Evolutionary conservation across 2,329 filamentous ascomycete genomes (phyloP), one percentile per base, ranked within the genome.

Genomic region (Annulohypoxylon truncatum): DNA sequence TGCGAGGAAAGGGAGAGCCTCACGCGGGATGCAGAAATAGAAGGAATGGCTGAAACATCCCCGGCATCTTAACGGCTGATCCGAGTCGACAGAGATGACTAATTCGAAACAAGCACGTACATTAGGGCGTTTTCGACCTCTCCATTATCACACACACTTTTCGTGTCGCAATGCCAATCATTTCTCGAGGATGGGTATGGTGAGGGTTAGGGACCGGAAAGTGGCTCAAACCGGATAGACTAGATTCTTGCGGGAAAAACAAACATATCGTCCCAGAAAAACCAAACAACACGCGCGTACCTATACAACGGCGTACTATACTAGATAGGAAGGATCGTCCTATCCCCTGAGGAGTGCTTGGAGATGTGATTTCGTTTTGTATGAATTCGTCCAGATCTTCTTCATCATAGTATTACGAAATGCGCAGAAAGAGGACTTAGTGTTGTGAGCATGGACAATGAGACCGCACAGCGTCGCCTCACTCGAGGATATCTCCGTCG

Each of bases 101-200:
- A 68, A 70, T 64, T 70, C 65, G 67, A 70, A 68, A 70, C 67
- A 55, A 57, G 64, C 67, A 70, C 65, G 59, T 68, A 68, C 61
- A 66, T 71, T 68, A 64, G 67, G 57, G 64, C 57, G 64, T 67
- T 67, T 64, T 69, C 67, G 64, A 59, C 48, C 59, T 61, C 57
- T 40, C 44, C 28, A 52, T 60, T 50, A 64, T 64, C 66, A 69
- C 63, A 66, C 63, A 48, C 53, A 33, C 56, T 58, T 40, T 51
- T 61, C 63, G 63, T 46, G 55, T 51, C 42, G 46, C 13, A 47
- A 63, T 68, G 66, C 64, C 66, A 69, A 69, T 69, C 66, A 67
- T 59, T 35, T 60, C 33, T 47, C 56, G 57, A 60, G 54, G 35
- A 56, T 58, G 52, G 56, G 28, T 61, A 52, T 40, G 56, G 56